These are phyloP conservation scores for Elaphomyces granulatus DNA, from an alignment of 495 filamentous ascomycete genomes.

Conservation along the genomic window DNA sequence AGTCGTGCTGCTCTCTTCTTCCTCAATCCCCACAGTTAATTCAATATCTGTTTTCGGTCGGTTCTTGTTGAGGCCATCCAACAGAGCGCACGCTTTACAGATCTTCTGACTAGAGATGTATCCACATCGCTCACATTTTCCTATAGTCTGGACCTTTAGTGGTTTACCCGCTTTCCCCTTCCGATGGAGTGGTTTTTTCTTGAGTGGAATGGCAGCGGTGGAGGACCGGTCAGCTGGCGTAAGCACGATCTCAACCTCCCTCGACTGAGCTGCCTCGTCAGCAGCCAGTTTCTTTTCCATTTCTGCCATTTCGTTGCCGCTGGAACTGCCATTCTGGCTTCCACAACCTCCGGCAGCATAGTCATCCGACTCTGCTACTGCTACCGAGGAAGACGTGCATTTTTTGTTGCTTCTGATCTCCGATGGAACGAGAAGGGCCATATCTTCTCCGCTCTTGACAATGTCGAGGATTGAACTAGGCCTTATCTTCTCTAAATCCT, in stretches of 20 bases:
- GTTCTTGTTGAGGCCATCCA: constrained; percentile 88
- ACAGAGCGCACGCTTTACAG: constrained; percentile 83
- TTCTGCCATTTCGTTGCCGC: constrained; percentile 77
- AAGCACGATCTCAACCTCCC: constrained; percentile 59
- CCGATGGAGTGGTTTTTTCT: constrained; percentile 9
- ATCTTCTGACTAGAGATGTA: constrained; percentile 93
- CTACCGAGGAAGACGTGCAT: constrained; percentile 17
- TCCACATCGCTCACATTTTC: constrained; percentile 74
- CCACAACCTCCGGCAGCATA: constrained; percentile 53
- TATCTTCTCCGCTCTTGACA: constrained; percentile 88
- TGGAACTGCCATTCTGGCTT: constrained; percentile 50
- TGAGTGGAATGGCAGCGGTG: constrained; percentile 3
- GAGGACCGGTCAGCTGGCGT: constrained; percentile 6
- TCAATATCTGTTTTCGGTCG: constrained; percentile 63
- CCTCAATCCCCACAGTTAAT: constrained; percentile 35
- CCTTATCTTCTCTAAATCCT: constrained; percentile 82
- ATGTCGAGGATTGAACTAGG: constrained; percentile 92
- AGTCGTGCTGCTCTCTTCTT: constrained; percentile 41
- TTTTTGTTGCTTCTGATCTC: constrained; percentile 25
- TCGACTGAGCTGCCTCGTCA: constrained; percentile 46
- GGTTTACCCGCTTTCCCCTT: constrained; percentile 17
- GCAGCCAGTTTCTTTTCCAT: constrained; percentile 70
- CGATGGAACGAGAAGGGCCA: constrained; percentile 71
- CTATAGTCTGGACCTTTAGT: constrained; percentile 54
- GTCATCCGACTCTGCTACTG: constrained; percentile 43